phyloP scores from a whole-genome alignment of 371 early-diverging fungal genomes.

The Mucor lusitanicus region DNA sequence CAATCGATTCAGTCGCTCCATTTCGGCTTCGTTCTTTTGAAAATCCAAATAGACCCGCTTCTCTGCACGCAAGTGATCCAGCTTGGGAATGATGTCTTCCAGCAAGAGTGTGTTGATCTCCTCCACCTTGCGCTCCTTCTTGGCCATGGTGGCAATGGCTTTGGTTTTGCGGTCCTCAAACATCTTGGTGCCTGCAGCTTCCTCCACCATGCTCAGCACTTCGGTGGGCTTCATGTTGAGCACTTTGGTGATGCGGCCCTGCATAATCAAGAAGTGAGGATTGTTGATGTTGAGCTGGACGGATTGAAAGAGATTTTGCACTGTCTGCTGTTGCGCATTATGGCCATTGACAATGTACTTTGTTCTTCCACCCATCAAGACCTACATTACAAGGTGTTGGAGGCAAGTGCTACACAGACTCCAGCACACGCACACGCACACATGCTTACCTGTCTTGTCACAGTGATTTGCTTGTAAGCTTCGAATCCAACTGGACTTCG shows the following conservation, averaged over 20 bases:
- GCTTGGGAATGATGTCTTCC: constrained; percentile 93
- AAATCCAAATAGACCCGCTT: constrained; percentile 91
- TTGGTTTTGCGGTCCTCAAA: constrained; percentile 97
- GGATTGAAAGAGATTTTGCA: constrained; percentile 92
- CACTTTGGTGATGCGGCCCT: constrained; percentile 98
- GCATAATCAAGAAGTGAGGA: constrained; percentile 99
- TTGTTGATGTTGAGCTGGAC: constrained; percentile 98
- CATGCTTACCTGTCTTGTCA: constrained; percentile 90
- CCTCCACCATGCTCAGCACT: constrained; percentile 97
- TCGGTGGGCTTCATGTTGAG: constrained; percentile 99
- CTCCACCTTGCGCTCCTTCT: constrained; percentile 95
- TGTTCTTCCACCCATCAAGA: constrained; percentile 90
- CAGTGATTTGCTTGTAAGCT: constrained; percentile 82
- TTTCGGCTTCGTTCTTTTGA: constrained; percentile 89
- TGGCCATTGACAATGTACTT: constrained; percentile 97
- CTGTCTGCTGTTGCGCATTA: constrained; percentile 87
- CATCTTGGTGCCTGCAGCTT: constrained; percentile 98
- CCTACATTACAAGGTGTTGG: constrained; percentile 36
- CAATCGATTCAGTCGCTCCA: constrained; percentile 78
- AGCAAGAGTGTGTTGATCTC: constrained; percentile 84
- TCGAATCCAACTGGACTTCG: constrained; percentile 93
- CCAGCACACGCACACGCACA: not conserved
- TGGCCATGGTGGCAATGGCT: constrained; percentile 90
- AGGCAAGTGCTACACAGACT: not conserved
- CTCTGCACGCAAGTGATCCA: constrained; percentile 88